Conservation (phyloP, 495 filamentous ascomycete genomes). For the Delitschia confertaspora region DNA sequence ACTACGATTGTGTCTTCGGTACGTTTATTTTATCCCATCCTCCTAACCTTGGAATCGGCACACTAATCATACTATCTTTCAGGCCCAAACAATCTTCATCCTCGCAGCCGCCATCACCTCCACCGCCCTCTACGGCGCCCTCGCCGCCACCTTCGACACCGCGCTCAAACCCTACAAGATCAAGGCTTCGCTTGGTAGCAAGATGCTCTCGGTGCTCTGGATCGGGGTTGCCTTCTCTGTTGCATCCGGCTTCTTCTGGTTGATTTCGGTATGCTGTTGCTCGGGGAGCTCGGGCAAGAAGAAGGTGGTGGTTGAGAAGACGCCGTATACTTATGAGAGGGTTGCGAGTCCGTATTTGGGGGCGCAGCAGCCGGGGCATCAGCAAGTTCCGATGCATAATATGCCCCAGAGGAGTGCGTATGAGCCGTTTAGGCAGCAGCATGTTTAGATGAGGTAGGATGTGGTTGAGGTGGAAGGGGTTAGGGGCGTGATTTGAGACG, state of each 20-base stretch:
- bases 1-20: conserved; percentile 64
- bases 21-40: conserved; percentile 41
- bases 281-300: conserved; percentile 36
- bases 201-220: conserved; percentile 66
- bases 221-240: conserved; percentile 67
- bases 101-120: conserved; percentile 42
- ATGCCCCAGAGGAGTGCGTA: conserved; percentile 29
- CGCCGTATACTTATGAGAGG: conserved; percentile 39
- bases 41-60: conserved; percentile 23
- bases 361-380: conserved; percentile 6
- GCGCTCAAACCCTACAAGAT: conserved; percentile 60
- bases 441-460: conserved; percentile 8
- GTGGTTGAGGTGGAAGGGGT: not conserved
- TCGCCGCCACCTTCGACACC: conserved; percentile 52
- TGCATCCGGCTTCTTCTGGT: conserved; percentile 73
- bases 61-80: conserved; percentile 21
- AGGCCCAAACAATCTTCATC: conserved; percentile 43
- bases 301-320: conserved; percentile 32
- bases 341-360: conserved; percentile 34
- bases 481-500: not conserved
- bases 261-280: conserved; percentile 87
- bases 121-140: conserved; percentile 40
- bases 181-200: conserved; percentile 50
- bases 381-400: conserved; percentile 28
- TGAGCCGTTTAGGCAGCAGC: conserved; percentile 38